Evolutionary conservation across 2,329 filamentous ascomycete species (phyloP).

Genomic region (Neonectria neomacrospora): DNA sequence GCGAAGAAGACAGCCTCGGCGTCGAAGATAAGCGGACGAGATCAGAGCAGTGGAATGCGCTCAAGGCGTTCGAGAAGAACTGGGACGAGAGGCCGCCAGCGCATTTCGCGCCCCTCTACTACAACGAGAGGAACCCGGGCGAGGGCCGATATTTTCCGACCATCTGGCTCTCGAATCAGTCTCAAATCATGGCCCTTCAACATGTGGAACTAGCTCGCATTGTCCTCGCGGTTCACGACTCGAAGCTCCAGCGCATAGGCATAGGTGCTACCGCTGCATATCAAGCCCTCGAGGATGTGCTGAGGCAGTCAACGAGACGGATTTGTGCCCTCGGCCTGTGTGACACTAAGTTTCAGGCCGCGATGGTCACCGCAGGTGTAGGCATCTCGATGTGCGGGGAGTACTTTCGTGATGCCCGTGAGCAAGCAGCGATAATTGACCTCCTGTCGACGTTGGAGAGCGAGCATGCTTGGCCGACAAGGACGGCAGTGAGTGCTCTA

Average conservation of each 20-base stretch:
- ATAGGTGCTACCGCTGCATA: constrained; percentile 28
- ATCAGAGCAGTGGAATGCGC: constrained; percentile 20
- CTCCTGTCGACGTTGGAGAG: constrained; percentile 25
- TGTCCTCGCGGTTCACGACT: constrained; percentile 30
- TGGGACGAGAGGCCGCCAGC: constrained; percentile 25
- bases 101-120: constrained; percentile 25
- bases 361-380: constrained; percentile 27
- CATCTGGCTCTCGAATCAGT: constrained; percentile 27
- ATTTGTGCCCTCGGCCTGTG: constrained; percentile 27
- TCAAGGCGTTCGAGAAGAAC: constrained; percentile 23
- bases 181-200: constrained; percentile 30
- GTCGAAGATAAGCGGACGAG: neutral
- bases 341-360: constrained; percentile 19
- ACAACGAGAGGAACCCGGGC: constrained; percentile 16
- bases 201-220: constrained; percentile 30
- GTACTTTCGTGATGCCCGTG: constrained; percentile 26
- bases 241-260: constrained; percentile 26
- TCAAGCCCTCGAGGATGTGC: constrained; percentile 23
- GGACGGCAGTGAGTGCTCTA: constrained; percentile 11
- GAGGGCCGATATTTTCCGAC: constrained; percentile 19
- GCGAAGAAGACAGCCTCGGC: neutral
- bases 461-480: constrained; percentile 30
- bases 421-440: constrained; percentile 25
- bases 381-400: constrained; percentile 35
- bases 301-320: constrained; percentile 18